These are phyloP conservation scores for Terana coerulea DNA, from an alignment of 768 basidiomycete genomes.

Conservation along the genomic window DNA sequence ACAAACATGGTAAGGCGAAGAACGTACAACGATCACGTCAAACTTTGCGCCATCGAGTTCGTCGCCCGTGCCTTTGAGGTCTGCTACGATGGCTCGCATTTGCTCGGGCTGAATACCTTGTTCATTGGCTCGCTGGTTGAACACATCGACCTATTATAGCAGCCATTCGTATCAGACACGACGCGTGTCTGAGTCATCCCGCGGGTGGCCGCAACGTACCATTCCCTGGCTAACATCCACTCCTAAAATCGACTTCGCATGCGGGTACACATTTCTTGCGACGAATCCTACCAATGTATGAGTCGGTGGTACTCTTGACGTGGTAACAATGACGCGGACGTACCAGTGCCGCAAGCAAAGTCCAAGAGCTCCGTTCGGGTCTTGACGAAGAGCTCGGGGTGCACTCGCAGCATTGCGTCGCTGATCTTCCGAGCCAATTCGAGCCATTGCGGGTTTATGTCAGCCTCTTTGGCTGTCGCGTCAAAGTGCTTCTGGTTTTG, in stretches of 20 bases:
- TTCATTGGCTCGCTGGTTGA: conserved; percentile 52
- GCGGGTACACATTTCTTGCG: conserved; percentile 54
- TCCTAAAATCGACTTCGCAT: conserved; percentile 62
- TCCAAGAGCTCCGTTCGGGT: conserved; percentile 59
- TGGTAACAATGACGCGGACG: conserved; percentile 3
- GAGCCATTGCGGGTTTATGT: conserved; percentile 18
- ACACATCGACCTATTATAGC: conserved; percentile 42
- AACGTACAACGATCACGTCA: conserved; percentile 66
- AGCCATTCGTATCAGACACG: background rate
- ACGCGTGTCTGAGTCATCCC: background rate
- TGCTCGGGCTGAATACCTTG: conserved; percentile 62
- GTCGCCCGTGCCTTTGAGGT: conserved; percentile 43
- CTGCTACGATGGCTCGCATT: conserved; percentile 56
- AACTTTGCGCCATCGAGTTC: conserved; percentile 54
- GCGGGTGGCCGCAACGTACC: conserved; percentile 21
- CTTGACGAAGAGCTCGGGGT: conserved; percentile 40
- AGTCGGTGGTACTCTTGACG: background rate
- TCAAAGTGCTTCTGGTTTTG: conserved; percentile 40
- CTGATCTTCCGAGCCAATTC: conserved; percentile 23
- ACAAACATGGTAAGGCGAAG: background rate
- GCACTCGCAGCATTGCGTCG: conserved; percentile 24
- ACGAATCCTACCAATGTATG: conserved; percentile 45
- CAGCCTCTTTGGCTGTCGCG: conserved; percentile 24
- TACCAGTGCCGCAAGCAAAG: conserved; percentile 73
- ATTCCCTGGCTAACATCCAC: conserved; percentile 74